These are phyloP conservation scores for Claviceps spartinae DNA, from an alignment of 2,329 filamentous ascomycete species.

Conservation along the genomic window DNA sequence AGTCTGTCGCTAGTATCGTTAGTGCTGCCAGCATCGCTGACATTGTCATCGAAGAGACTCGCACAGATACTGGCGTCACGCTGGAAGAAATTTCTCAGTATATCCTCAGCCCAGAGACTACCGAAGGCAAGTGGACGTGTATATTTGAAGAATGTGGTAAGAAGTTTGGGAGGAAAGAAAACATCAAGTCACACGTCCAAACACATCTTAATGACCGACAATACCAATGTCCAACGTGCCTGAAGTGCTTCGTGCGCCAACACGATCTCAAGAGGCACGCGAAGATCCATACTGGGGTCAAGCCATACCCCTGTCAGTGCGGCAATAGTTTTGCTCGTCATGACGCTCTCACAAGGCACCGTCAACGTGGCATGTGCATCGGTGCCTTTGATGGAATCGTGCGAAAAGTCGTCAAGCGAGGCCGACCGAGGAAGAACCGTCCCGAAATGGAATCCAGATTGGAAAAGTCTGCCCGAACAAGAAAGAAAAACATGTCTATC, in stretches of 20 bases:
- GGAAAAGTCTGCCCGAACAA: conserved; percentile 41
- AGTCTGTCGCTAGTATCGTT: conserved; percentile 44
- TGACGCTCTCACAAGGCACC: conserved; percentile 85
- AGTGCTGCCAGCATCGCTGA: conserved; percentile 46
- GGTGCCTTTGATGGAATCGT: conserved; percentile 77
- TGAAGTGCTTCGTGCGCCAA: conserved; percentile 91
- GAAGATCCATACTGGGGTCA: conserved; percentile 93
- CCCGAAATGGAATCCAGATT: conserved; percentile 42
- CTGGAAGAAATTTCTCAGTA: conserved; percentile 68
- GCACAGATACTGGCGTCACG: conserved; percentile 71
- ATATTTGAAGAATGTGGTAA: conserved; percentile 70
- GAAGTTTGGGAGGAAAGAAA: conserved; percentile 91
- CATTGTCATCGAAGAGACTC: conserved; percentile 51
- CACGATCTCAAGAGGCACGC: conserved; percentile 95
- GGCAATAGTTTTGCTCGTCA: conserved; percentile 91
- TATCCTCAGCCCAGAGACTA: conserved; percentile 57
- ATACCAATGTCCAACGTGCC: conserved; percentile 84
- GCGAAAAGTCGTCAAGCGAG: conserved; percentile 47
- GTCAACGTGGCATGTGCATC: conserved; percentile 91
- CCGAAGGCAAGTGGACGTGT: conserved; percentile 70
- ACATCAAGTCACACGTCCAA: conserved; percentile 96
- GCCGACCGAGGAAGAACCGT: conserved; percentile 47
- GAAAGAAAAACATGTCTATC: conserved; percentile 40
- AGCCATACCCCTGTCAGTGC: conserved; percentile 88
- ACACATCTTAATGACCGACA: conserved; percentile 94